Conservation (phyloP, 2,329 filamentous ascomycete genomes). For the Furcasterigmium furcatum region DNA sequence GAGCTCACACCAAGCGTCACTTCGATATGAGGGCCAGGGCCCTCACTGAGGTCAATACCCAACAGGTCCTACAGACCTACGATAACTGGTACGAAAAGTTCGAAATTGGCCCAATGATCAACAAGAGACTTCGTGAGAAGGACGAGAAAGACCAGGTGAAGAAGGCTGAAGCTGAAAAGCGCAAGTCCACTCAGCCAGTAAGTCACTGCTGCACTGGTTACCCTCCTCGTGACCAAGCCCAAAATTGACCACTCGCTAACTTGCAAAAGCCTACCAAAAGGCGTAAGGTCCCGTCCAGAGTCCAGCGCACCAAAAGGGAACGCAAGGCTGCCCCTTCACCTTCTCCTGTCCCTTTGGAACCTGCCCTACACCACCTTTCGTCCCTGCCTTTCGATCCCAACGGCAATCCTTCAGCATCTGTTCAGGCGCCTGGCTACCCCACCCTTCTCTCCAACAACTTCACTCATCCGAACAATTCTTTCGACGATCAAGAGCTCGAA, state of each 20-base stretch:
- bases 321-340: background rate
- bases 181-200: background rate
- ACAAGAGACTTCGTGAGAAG: slow-evolving; percentile 75
- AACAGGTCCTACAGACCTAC: slow-evolving; percentile 61
- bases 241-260: too few species aligned
- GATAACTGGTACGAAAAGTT: slow-evolving; percentile 75
- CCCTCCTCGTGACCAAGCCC: too few species aligned
- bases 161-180: background rate
- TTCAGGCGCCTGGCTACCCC: background rate
- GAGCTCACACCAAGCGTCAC: slow-evolving; percentile 82
- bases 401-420: background rate
- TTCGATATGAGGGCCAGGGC: slow-evolving; percentile 77
- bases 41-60: slow-evolving; percentile 63
- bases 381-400: background rate
- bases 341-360: background rate
- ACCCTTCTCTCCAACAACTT: too few species aligned
- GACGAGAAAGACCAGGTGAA: slow-evolving; percentile 63
- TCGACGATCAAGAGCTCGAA: background rate
- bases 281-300: background rate
- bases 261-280: background rate
- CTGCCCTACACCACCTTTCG: background rate
- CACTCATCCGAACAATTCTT: too few species aligned
- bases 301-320: background rate
- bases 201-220: background rate
- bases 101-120: slow-evolving; percentile 69